Conservation (phyloP, 1,284 basidiomycete genomes). For the Cerrena zonata region DNA sequence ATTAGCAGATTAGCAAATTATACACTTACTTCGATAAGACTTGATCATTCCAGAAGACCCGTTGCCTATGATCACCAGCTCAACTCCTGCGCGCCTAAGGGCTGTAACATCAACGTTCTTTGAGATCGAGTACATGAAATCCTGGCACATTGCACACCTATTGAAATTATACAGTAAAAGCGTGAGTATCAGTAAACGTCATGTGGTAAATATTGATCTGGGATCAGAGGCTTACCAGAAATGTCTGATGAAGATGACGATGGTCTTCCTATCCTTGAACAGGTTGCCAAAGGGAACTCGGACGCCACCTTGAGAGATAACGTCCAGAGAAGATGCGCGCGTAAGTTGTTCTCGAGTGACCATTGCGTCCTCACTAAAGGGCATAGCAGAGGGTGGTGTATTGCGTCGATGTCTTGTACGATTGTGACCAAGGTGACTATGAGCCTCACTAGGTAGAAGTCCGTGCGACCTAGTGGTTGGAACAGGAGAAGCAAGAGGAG, state of each 20-base stretch:
- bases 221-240: slow-evolving; percentile 45
- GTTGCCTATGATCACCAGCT: slow-evolving; percentile 73
- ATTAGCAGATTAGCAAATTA: neutral
- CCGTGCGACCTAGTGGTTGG: slow-evolving; percentile 12
- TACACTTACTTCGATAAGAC: slow-evolving; percentile 55
- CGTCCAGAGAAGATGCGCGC: slow-evolving; percentile 54
- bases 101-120: slow-evolving; percentile 45
- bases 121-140: slow-evolving; percentile 73
- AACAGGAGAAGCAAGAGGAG: slow-evolving; percentile 6
- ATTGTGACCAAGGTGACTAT: slow-evolving; percentile 4
- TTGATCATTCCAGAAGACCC: slow-evolving; percentile 70
- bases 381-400: slow-evolving; percentile 7
- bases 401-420: slow-evolving; percentile 1
- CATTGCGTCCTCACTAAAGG: slow-evolving; percentile 24
- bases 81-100: slow-evolving; percentile 49
- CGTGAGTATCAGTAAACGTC: neutral
- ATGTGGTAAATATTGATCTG: neutral
- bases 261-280: slow-evolving; percentile 57
- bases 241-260: slow-evolving; percentile 73
- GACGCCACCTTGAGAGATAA: slow-evolving; percentile 64
- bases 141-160: slow-evolving; percentile 75
- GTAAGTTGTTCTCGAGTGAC: slow-evolving; percentile 50
- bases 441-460: slow-evolving; percentile 1
- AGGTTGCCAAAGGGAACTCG: slow-evolving; percentile 68
- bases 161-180: slow-evolving; percentile 4